Base-by-base conservation (phyloP, 2,329 filamentous ascomycete genomes). In the Colletotrichum sp. region DNA sequence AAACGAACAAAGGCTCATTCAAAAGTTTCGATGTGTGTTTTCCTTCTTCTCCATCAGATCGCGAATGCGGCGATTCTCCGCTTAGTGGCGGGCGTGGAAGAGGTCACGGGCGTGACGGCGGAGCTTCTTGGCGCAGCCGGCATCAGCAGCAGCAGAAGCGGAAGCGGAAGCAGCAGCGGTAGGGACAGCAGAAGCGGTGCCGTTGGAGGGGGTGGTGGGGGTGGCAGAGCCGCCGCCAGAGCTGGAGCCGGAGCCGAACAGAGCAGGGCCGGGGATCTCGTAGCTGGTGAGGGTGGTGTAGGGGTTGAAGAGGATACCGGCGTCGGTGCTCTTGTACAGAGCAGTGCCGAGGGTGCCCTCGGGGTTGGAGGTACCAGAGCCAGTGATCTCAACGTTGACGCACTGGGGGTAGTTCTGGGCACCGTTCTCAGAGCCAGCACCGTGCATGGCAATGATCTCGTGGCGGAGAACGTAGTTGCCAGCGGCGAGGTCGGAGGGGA, bases 321-420 rank as follows among this genome's bases (percentile, higher is more conserved):
- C 78, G 32, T 84, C 81, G 43, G 79, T 77, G 30, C 79, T 52
- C 26, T 78, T 81, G 78, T 83, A 80, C 30, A 83, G 79, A 21
- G 79, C 74, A 6, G 81, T 82, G 26, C 79, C 83, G 30, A 83
- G 79, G 43, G 82, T 80, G 8, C 83, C 83, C 7, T 73, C 72
- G 8, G 83, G 83, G 26, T 80, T 80, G 3, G 85, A 81, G 34
- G 81, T 79, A 16, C 85, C 84, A n/a, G 82, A 82, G 6, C 87
- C 87, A 59, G 82, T 85, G 60, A 90, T 84, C 76, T 85, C 82
- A 30, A 89, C 80, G 75, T 89, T 89, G 75, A 89, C 82, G 79
- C 88, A 90, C 81, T 89, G 86, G 9, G 88, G 88, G 78, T 90
- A 90, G 76, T 86, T 85, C 81, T 90, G 88, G 1, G 88, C 88